A percentile compares a stretch with the other conserved stretches of the same genome.
Conservation (phyloP, 768 basidiomycete species). For the Favolaschia claudopus region DNA sequence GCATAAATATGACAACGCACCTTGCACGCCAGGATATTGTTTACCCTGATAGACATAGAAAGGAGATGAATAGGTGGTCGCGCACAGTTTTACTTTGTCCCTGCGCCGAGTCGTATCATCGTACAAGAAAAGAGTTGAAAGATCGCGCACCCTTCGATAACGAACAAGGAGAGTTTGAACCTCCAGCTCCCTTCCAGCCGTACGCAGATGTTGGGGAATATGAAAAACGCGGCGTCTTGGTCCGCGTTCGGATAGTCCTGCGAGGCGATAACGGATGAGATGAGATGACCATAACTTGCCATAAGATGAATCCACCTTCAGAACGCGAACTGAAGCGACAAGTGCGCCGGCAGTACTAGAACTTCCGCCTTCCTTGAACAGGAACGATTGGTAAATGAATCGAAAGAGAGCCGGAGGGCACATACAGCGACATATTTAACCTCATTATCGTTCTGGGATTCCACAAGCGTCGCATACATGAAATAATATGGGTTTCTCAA, state of each 20-base stretch:
- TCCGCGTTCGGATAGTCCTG: constrained; percentile 24
- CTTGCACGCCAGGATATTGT: constrained; percentile 54
- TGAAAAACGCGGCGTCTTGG: constrained; percentile 25
- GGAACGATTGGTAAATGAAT: not conserved
- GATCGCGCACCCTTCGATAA: constrained; percentile 17
- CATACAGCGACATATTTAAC: constrained; percentile 20
- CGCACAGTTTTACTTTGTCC: constrained; percentile 49
- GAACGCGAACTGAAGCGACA: constrained; percentile 24
- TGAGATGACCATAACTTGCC: too few relatives aligned
- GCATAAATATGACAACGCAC: constrained; percentile 34
- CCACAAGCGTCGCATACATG: constrained; percentile 26
- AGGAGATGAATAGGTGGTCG: constrained; percentile 46
- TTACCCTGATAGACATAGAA: constrained; percentile 58
- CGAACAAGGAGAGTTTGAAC: constrained; percentile 24
- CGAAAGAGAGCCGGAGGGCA: not conserved
- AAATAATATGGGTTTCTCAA: constrained; percentile 27
- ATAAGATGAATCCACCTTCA: too few relatives aligned
- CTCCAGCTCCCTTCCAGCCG: constrained; percentile 27
- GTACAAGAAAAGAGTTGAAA: not conserved
- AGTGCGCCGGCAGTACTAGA: constrained; percentile 25
- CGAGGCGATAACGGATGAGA: too few relatives aligned
- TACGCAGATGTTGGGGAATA: constrained; percentile 27
- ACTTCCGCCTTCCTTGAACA: constrained; percentile 15
- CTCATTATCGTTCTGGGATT: constrained; percentile 12
- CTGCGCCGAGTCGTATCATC: constrained; percentile 25